Evolutionary conservation across 331 rosid species (phyloP).

Genomic region (Telfairia occidentalis): DNA sequence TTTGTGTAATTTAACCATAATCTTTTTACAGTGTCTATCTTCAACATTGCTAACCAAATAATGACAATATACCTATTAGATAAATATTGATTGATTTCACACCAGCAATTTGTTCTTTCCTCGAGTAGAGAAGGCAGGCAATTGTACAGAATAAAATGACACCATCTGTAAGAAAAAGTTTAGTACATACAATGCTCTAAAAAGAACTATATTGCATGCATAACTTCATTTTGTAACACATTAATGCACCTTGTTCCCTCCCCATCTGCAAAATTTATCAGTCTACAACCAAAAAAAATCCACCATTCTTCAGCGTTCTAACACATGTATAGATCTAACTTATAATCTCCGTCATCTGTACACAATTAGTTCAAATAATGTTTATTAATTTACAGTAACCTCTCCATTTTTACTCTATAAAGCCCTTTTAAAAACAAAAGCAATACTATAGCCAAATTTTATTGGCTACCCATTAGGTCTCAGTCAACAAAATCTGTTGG

Average conservation of each 20-base stretch:
- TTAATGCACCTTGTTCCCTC: not conserved
- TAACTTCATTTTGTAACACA: too few species aligned
- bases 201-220: too few species aligned
- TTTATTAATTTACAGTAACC: not conserved
- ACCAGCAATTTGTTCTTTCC: too few species aligned
- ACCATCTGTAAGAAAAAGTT: too few species aligned
- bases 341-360: not conserved
- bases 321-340: not conserved
- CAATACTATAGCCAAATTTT: not conserved
- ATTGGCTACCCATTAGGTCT: not conserved
- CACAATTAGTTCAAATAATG: not conserved
- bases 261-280: not conserved
- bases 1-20: too few species aligned
- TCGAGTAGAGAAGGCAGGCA: too few species aligned
- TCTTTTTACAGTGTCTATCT: too few species aligned
- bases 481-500: not conserved
- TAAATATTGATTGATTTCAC: too few species aligned
- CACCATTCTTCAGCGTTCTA: not conserved
- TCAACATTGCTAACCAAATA: too few species aligned
- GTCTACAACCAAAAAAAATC: not conserved
- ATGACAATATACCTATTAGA: too few species aligned
- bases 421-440: not conserved
- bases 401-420: not conserved
- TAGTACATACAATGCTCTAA: too few species aligned
- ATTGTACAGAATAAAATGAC: too few species aligned